Evolutionary conservation across 1,139 yeast genomes (phyloP).

Genomic region (Suhomyces kunorum): DNA sequence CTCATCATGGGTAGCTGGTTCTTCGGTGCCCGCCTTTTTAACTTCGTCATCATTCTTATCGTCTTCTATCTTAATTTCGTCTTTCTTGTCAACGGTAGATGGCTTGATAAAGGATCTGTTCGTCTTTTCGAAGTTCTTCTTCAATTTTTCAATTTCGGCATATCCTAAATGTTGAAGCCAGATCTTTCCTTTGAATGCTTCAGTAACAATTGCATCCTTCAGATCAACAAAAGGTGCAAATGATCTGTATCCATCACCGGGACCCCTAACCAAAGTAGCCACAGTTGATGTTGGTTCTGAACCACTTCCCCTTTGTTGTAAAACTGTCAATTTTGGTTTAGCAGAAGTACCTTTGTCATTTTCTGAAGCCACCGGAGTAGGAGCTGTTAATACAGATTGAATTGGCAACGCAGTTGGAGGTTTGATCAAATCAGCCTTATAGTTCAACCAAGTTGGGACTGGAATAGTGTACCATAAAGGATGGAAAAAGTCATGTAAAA

Average conservation of each 20-base stretch:
- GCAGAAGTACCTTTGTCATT: slow-evolving; percentile 9
- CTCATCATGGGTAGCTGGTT: slow-evolving; percentile 3
- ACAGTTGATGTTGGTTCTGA: slow-evolving; percentile 15
- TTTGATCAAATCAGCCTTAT: slow-evolving; percentile 31
- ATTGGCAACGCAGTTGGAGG: slow-evolving; percentile 15
- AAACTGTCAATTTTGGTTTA: slow-evolving; percentile 18
- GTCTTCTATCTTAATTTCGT: slow-evolving; percentile 1
- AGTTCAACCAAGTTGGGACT: slow-evolving; percentile 77
- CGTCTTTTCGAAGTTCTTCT: slow-evolving; percentile 21
- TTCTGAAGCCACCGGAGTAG: slow-evolving; percentile 4
- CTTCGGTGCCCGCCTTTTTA: slow-evolving; percentile 7
- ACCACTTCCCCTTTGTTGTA: slow-evolving; percentile 16
- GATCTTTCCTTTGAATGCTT: slow-evolving; percentile 61
- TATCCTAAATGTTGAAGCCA: slow-evolving; percentile 81
- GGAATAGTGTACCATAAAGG: slow-evolving; percentile 87
- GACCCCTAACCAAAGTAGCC: slow-evolving; percentile 14
- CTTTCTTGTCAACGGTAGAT: not conserved
- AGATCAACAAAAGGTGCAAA: slow-evolving; percentile 84
- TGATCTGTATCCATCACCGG: slow-evolving; percentile 55
- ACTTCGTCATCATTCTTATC: slow-evolving; percentile 9
- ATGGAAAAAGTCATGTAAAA: slow-evolving; percentile 71
- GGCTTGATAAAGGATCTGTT: not conserved
- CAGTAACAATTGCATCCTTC: slow-evolving; percentile 63
- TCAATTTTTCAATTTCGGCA: slow-evolving; percentile 45
- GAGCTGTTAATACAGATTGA: slow-evolving; percentile 9